Evolutionary conservation across 2,329 filamentous ascomycete genomes (phyloP), one percentile per base, ranked within the genome.

Genomic region (Bipolaris gigantea): DNA sequence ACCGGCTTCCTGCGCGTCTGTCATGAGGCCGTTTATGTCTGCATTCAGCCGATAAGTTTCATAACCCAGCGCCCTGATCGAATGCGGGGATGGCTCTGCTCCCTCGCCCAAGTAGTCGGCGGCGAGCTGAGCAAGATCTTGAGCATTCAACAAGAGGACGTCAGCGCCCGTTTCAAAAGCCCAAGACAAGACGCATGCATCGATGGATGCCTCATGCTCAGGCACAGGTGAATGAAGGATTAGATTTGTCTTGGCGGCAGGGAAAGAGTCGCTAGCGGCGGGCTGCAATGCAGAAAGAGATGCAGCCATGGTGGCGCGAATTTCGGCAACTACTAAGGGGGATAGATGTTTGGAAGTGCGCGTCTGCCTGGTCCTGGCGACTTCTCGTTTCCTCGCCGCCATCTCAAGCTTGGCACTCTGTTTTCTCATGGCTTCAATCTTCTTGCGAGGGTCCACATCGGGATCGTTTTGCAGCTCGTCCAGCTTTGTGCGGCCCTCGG

Each of bases 41-140:
- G 64, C 71, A 59, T 59, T 75, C 56, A 72, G 68, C 34, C 73
- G 69, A 50, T 83, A 82, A 13, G 83, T 80, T 50, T 85, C 83
- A 59, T 85, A 85, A 2, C 80, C 81, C 50, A 83, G 70, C 54
- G 79, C 69, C 56, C 79, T 67, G 61, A 81, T 62, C 48, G 77
- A 66, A 30, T 73, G 64, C 11, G 74, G 68, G 79, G 34, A 85
- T 79, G 41, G 83, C 75, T 60, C 76, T n/a, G 76, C 56, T 56
- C 81, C 80, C 64, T 89, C 85, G 4, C 87, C 88, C 9, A 92
- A 74, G 63, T 92, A 90, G 39, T 84, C 80, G 2, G 87, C 88
- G 0, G 87, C 80, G 23, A 94, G 77, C 45, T 87, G 81, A 3
- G 88, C 88, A 48, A 95, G 75, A 65, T 89, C 87, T 57, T 86